These are phyloP conservation scores for Strobilomyces dryophilus DNA, from an alignment of 768 basidiomycete species.

Conservation along the genomic window DNA sequence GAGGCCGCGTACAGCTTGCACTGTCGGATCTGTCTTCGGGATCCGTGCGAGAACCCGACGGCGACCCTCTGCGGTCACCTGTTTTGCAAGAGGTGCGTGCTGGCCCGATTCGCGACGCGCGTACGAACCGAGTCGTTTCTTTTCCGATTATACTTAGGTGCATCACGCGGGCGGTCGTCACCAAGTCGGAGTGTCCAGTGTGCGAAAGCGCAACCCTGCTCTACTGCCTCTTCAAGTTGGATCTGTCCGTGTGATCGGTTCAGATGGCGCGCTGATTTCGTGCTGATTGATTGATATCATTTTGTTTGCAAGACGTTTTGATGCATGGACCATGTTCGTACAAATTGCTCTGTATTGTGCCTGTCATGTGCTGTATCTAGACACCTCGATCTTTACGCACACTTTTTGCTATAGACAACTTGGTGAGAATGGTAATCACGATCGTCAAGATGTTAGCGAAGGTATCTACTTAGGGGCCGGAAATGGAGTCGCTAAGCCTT, in stretches of 20 bases:
- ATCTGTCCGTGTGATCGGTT: slow-evolving; percentile 28
- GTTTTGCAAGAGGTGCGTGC: slow-evolving; percentile 50
- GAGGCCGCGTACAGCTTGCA: slow-evolving; percentile 30
- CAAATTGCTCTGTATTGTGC: not conserved
- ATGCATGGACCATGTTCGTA: not conserved
- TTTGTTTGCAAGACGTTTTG: not conserved
- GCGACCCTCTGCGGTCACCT: slow-evolving; percentile 62
- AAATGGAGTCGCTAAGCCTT: not conserved
- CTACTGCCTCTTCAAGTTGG: slow-evolving; percentile 55
- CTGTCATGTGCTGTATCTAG: not conserved
- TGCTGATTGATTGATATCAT: not conserved
- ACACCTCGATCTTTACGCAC: not conserved
- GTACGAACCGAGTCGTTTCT: not conserved
- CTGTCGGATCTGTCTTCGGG: slow-evolving; percentile 46
- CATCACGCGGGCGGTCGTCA: slow-evolving; percentile 46
- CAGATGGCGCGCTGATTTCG: not conserved
- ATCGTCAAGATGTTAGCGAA: not conserved
- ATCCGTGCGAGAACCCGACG: slow-evolving; percentile 50
- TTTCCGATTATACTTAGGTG: slow-evolving; percentile 39
- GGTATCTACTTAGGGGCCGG: no score
- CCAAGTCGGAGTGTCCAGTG: slow-evolving; percentile 46
- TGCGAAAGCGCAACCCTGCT: slow-evolving; percentile 48
- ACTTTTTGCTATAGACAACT: not conserved
- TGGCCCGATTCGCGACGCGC: no score
- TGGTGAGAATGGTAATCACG: not conserved